A percentile compares a stretch with the other conserved stretches of the same genome.
Conservation (phyloP, 2,329 filamentous ascomycete genomes). For the Scorias spongiosa region DNA sequence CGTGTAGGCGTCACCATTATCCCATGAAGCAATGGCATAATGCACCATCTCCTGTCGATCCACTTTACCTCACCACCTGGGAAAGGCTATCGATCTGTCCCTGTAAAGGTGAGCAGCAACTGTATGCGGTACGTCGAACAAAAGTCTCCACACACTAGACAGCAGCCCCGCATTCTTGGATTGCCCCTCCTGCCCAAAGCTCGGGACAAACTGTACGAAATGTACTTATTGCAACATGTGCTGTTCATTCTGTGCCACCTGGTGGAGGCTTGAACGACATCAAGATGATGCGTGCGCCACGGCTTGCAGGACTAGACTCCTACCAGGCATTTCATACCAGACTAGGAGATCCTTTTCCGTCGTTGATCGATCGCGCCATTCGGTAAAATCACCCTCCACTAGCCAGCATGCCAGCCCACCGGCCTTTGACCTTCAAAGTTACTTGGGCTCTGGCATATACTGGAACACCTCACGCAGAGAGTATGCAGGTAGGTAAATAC, state of each 20-base stretch:
- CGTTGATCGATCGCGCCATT: too few relatives aligned
- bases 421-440: too few relatives aligned
- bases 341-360: too few relatives aligned
- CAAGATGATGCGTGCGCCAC: background rate
- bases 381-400: too few relatives aligned
- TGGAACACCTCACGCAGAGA: too few relatives aligned
- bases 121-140: background rate
- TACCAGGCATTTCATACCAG: too few relatives aligned
- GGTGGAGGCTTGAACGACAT: background rate
- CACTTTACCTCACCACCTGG: background rate
- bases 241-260: too few relatives aligned
- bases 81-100: background rate
- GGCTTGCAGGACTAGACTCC: background rate
- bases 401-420: too few relatives aligned
- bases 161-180: background rate
- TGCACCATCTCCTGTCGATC: background rate
- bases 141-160: background rate
- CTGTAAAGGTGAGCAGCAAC: background rate
- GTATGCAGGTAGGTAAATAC: too few relatives aligned
- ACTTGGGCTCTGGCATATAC: too few relatives aligned
- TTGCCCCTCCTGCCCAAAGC: background rate
- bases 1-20: conserved; percentile 1
- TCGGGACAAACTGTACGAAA: background rate
- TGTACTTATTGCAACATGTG: too few relatives aligned
- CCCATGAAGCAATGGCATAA: background rate